These are phyloP conservation scores for Neurospora intermedia DNA, from an alignment of 495 filamentous ascomycete genomes.

Conservation along the genomic window DNA sequence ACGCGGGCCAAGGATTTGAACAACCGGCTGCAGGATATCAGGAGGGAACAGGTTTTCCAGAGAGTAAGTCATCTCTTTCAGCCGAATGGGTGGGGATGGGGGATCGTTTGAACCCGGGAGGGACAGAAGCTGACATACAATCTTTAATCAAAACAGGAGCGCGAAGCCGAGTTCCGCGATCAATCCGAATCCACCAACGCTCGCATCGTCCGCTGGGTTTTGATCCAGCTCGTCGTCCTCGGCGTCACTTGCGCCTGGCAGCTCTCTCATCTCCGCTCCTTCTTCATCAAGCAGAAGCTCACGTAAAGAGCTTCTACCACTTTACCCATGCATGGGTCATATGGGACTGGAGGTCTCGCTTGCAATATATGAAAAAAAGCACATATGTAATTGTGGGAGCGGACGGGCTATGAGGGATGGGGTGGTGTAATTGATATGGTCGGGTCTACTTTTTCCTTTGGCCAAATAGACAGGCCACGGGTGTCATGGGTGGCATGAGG, in stretches of 20 bases:
- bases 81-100: not conserved
- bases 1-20: slow-evolving; percentile 86
- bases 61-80: slow-evolving; percentile 47
- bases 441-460: not conserved
- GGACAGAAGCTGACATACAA: slow-evolving; percentile 2
- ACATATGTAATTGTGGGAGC: not conserved
- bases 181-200: slow-evolving; percentile 91
- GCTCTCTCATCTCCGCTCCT: slow-evolving; percentile 83
- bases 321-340: not conserved
- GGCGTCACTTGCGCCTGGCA: slow-evolving; percentile 95
- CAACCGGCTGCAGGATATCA: slow-evolving; percentile 74
- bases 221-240: slow-evolving; percentile 82
- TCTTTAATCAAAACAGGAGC: slow-evolving; percentile 50
- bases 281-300: slow-evolving; percentile 99
- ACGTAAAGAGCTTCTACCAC: slow-evolving; percentile 39
- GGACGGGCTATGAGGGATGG: not conserved
- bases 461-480: not conserved
- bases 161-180: slow-evolving; percentile 95
- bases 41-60: slow-evolving; percentile 92
- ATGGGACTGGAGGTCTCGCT: not conserved
- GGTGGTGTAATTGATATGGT: not conserved
- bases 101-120: not conserved
- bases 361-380: not conserved
- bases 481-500: not conserved
- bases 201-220: slow-evolving; percentile 86